Evolutionary conservation across 306 rosid genomes (phyloP).

Genomic region (Lupinus albus): DNA sequence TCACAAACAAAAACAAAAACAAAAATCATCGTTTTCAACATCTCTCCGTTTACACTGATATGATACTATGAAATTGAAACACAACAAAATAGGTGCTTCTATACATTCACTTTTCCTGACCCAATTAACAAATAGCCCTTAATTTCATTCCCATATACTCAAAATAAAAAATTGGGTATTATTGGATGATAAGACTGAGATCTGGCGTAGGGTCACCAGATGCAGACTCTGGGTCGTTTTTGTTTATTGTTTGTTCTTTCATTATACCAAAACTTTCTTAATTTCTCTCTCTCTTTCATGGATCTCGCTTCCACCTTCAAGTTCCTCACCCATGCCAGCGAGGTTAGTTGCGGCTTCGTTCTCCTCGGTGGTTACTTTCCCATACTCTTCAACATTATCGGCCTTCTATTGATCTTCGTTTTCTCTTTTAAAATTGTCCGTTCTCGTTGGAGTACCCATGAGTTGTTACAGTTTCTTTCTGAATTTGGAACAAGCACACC

Average conservation of each 20-base stretch:
- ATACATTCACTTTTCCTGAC: not conserved
- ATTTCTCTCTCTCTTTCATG: constrained; percentile 50
- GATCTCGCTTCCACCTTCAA: constrained; percentile 54
- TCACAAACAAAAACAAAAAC: not conserved
- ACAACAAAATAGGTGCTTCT: not conserved
- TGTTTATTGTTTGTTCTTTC: constrained; percentile 52
- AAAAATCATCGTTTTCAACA: not conserved
- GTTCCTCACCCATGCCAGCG: constrained; percentile 48
- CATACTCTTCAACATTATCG: constrained; percentile 44
- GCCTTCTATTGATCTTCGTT: constrained; percentile 46
- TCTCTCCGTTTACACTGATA: not conserved
- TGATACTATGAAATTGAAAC: not conserved
- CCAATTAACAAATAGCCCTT: no score
- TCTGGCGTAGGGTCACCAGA: constrained; percentile 46
- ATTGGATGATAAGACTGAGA: constrained; percentile 29
- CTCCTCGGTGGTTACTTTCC: constrained; percentile 59
- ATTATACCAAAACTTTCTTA: constrained; percentile 40
- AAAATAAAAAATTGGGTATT: not conserved
- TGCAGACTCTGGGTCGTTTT: constrained; percentile 42
- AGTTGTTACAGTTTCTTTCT: constrained; percentile 30
- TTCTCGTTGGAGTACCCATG: constrained; percentile 15
- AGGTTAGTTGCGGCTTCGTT: constrained; percentile 56
- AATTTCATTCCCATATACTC: not conserved
- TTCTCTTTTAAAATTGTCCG: constrained; percentile 43
- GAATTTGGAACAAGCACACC: constrained; percentile 35